Base-by-base conservation (phyloP, 805 yeast species). In the Yarrowia keelungensis region DNA sequence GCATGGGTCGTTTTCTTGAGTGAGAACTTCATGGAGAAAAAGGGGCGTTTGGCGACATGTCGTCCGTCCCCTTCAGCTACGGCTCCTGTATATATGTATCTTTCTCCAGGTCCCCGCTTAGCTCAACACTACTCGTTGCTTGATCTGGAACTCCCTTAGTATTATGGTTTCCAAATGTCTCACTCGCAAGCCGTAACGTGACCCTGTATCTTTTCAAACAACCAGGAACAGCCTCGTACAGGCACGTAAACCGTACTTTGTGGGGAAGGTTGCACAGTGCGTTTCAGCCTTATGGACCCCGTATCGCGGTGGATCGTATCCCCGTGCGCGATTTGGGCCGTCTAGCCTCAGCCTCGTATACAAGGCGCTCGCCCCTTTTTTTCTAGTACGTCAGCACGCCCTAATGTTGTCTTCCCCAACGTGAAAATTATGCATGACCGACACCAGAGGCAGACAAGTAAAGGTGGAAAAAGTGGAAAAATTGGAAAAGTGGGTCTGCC, bases 381-480 rank as follows among this genome's bases (percentile, higher is more conserved):
- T n/a, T n/a, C 43, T 36, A 36, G 42, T 26, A 49, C 53, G 39
- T 49, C 53, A 35, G 16, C 15, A 16, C 14, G 41, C 54, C 9
- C 56, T 36, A 51, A 51, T 36, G 56, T 50, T n/a, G 22, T 35
- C 26, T 1, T 32, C 41, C 58, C 58, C 58, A 51, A 35, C 56
- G 56, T 50, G 56, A 50, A 50, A 50, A 50, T n/a, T 50, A 50
- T 50, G 56, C 56, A 50, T 35, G 56, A 2, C 46, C 15, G 16
- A 41, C 8, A 26, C 32, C 32, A 26, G 32, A 26, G 32, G 7
- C 32, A 26, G 32, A 26, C 32, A 26, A 26, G 32, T 26, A 26
- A 26, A 26, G 32, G 7, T 5, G 32, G 32, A 26, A 26, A 26
- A 26, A 3, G 32, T 26, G 32, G 32, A 26, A 26, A 26, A 19